Percentiles rank a stretch among this genome's conserved stretches.
These are phyloP conservation scores for Lactifluus piperatus DNA, from an alignment of 768 basidiomycete genomes.

Conservation along the genomic window DNA sequence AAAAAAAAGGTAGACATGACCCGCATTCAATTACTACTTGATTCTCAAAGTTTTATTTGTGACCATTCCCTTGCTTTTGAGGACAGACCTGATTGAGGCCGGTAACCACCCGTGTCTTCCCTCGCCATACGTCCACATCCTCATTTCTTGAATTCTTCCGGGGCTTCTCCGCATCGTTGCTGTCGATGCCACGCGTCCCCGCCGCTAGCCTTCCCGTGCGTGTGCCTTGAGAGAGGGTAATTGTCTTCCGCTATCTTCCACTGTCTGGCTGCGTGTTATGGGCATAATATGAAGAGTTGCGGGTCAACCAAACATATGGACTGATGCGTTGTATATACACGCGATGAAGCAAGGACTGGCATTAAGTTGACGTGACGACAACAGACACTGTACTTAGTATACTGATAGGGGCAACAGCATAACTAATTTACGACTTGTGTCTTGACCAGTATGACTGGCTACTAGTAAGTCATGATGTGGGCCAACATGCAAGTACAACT, in stretches of 20 bases:
- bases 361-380: background rate
- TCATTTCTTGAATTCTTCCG: background rate
- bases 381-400: too few species aligned
- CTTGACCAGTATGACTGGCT: background rate
- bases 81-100: background rate
- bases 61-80: background rate
- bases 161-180: background rate
- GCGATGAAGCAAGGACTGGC: background rate
- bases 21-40: constrained; percentile 38
- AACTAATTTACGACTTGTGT: too few species aligned
- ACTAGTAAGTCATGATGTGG: background rate
- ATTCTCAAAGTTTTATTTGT: background rate
- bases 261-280: background rate
- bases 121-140: background rate
- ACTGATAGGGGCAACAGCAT: too few species aligned
- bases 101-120: background rate
- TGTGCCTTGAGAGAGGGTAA: background rate
- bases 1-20: constrained; percentile 59
- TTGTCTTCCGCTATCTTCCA: background rate
- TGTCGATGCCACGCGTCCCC: background rate
- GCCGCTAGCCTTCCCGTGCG: background rate
- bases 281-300: background rate
- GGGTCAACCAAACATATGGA: background rate
- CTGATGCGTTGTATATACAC: background rate
- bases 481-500: too few species aligned